Evolutionary conservation across 768 basidiomycete genomes (phyloP).

Genomic region (Gymnopilus junonius): DNA sequence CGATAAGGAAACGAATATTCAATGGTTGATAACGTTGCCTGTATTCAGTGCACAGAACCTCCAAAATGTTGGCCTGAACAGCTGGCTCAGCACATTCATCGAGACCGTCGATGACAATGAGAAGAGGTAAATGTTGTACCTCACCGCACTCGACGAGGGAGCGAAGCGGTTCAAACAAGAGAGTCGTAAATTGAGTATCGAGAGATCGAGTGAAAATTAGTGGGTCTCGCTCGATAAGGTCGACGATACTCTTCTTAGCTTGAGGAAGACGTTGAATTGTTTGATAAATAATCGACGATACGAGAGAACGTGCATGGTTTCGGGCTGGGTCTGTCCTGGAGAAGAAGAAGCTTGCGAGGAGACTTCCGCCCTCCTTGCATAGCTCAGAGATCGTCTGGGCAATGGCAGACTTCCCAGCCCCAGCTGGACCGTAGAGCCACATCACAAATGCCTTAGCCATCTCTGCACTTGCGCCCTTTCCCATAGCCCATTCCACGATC

Average conservation of each 20-base stretch:
- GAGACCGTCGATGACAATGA: slow-evolving; percentile 12
- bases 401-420: slow-evolving; percentile 18
- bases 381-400: slow-evolving; percentile 12
- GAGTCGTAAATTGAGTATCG: background rate
- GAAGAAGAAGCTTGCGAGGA: slow-evolving; percentile 14
- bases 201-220: slow-evolving; percentile 12
- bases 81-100: background rate
- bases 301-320: background rate
- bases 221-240: slow-evolving; percentile 5
- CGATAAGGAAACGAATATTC: background rate
- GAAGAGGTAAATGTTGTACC: background rate
- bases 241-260: background rate
- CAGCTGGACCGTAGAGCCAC: slow-evolving; percentile 20
- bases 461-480: background rate
- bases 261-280: background rate
- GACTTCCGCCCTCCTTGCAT: background rate
- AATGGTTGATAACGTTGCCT: background rate
- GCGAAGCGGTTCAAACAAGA: slow-evolving; percentile 5
- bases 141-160: background rate
- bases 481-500: slow-evolving; percentile 10
- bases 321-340: slow-evolving; percentile 3
- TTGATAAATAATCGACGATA: slow-evolving; percentile 11
- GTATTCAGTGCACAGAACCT: background rate
- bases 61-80: background rate
- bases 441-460: background rate